phyloP scores from a whole-genome alignment of 345 rosid species.

The Erodium maritimum region DNA sequence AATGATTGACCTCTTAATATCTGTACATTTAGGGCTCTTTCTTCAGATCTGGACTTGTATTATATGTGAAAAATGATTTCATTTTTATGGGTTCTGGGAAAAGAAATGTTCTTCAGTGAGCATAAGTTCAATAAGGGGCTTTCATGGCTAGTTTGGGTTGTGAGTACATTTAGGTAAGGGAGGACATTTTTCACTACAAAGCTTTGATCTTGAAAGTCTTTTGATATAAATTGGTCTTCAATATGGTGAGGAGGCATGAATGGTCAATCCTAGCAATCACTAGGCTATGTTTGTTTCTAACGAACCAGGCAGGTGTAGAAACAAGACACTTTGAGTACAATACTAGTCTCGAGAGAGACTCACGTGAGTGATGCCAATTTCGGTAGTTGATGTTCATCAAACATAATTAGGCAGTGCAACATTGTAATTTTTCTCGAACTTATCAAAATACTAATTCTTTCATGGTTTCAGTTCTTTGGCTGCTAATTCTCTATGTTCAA shows the following conservation, averaged over 20 bases:
- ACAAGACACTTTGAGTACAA: too few relatives aligned
- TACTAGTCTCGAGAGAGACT: too few relatives aligned
- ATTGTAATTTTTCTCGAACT: neutral
- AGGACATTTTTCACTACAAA: too few relatives aligned
- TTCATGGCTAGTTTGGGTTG: neutral
- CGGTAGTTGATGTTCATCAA: neutral
- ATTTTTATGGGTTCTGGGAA: neutral
- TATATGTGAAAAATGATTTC: neutral
- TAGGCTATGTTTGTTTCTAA: too few relatives aligned
- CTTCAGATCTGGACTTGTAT: neutral
- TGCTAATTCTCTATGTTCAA: neutral
- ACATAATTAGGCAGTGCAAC: neutral
- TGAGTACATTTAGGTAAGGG: too few relatives aligned
- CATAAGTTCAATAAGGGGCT: neutral
- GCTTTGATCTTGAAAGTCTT: too few relatives aligned
- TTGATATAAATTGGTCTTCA: neutral
- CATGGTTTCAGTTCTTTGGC: neutral
- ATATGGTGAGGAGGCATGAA: too few relatives aligned
- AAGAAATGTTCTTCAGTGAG: neutral
- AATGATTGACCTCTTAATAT: too few relatives aligned
- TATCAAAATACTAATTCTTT: too few relatives aligned
- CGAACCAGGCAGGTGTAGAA: too few relatives aligned
- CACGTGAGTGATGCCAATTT: too few relatives aligned
- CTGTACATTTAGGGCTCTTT: neutral
- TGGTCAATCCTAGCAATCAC: too few relatives aligned